These are phyloP conservation scores for Phytophthora constricta DNA, from an alignment of 352 stramenopile species.

Conservation along the genomic window DNA sequence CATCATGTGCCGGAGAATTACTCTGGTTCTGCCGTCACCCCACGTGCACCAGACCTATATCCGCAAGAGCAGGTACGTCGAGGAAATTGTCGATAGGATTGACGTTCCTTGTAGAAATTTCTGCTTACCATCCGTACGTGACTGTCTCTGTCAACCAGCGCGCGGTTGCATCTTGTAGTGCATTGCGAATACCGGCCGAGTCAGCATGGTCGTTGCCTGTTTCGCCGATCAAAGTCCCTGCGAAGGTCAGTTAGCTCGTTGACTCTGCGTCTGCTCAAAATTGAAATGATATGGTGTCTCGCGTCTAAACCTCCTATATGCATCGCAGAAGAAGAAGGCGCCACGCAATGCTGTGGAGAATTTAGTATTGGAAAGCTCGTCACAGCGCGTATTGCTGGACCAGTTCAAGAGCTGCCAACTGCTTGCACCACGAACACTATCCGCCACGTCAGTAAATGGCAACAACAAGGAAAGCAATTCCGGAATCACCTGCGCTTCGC, in stretches of 20 bases:
- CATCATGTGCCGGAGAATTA: slow-evolving; percentile 44
- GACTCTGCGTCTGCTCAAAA: too few relatives aligned
- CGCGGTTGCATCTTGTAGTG: slow-evolving; percentile 7
- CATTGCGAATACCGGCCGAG: slow-evolving; percentile 3
- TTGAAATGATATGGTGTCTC: not conserved
- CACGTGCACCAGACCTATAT: slow-evolving; percentile 45
- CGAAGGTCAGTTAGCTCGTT: slow-evolving; percentile 20
- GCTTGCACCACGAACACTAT: slow-evolving; percentile 12
- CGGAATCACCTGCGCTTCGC: not conserved
- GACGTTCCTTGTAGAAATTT: not conserved
- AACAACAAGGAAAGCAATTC: not conserved
- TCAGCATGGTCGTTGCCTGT: slow-evolving; percentile 41
- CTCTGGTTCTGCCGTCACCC: slow-evolving; percentile 21
- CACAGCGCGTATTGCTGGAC: slow-evolving; percentile 54
- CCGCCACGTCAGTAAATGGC: slow-evolving; percentile 5
- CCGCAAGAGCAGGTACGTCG: slow-evolving; percentile 48
- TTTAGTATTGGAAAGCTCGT: slow-evolving; percentile 54
- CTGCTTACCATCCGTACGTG: not conserved
- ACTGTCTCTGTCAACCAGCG: slow-evolving; percentile 10
- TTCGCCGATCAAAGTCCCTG: slow-evolving; percentile 54
- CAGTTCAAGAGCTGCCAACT: slow-evolving; percentile 58
- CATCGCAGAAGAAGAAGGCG: slow-evolving; percentile 10
- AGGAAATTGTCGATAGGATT: not conserved
- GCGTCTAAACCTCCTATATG: not conserved
- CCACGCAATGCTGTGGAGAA: slow-evolving; percentile 43